Conservation (phyloP, 345 rosid genomes). For the Euphorbia tirucalli region DNA sequence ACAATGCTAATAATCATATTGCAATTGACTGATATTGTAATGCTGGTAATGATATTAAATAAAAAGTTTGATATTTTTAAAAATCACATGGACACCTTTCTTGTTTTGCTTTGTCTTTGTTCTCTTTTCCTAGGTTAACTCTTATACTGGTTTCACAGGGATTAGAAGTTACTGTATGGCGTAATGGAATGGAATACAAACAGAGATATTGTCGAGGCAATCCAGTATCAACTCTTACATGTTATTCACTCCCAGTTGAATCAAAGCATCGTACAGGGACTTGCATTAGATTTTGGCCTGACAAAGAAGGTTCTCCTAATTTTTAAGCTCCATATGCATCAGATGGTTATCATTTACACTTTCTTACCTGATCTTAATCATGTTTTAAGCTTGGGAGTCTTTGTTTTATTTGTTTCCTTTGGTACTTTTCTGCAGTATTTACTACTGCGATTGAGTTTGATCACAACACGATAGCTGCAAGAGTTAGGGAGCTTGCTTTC, state of each 20-base stretch:
- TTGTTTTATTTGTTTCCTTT: slow-evolving; percentile 15
- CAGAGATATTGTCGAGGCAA: slow-evolving; percentile 93
- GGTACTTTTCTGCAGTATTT: slow-evolving; percentile 53
- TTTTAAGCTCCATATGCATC: not conserved
- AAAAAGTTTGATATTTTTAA: not conserved
- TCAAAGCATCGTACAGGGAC: slow-evolving; percentile 66
- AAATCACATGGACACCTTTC: not conserved
- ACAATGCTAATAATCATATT: not conserved
- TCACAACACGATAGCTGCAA: slow-evolving; percentile 75
- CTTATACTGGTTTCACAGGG: slow-evolving; percentile 42
- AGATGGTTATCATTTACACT: slow-evolving; percentile 12
- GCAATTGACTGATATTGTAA: not conserved
- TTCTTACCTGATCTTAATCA: slow-evolving; percentile 1
- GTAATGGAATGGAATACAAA: slow-evolving; percentile 71
- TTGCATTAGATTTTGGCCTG: slow-evolving; percentile 90
- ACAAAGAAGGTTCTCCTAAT: slow-evolving; percentile 66
- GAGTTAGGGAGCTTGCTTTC: slow-evolving; percentile 96
- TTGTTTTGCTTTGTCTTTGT: slow-evolving; percentile 9
- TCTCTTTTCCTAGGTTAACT: not conserved
- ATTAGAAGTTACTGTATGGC: slow-evolving; percentile 86
- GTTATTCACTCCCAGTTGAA: slow-evolving; percentile 55
- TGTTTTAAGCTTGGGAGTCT: slow-evolving; percentile 18
- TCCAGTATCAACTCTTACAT: slow-evolving; percentile 55
- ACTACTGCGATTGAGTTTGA: slow-evolving; percentile 86
- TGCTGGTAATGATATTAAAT: not conserved